These are phyloP conservation scores for Chrysoporthe cubensis DNA, from an alignment of 2,329 filamentous ascomycete species.

Conservation along the genomic window DNA sequence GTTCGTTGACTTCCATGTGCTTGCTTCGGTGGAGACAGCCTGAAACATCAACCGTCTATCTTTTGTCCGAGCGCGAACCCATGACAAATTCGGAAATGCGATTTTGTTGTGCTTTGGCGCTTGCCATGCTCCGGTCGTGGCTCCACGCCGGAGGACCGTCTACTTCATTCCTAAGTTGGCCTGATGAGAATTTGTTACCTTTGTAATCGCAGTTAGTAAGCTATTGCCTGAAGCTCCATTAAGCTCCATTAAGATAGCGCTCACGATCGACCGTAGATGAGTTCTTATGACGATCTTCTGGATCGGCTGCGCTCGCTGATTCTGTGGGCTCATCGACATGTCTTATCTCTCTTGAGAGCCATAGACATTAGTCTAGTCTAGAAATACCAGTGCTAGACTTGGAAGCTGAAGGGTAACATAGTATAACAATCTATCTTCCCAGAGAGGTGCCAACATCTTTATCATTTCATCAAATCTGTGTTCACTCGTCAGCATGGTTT, in stretches of 20 bases:
- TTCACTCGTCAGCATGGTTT: neutral
- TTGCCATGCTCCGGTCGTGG: neutral
- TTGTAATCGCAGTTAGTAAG: neutral
- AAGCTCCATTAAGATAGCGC: neutral
- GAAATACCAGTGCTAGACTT: neutral
- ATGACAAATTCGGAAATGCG: neutral
- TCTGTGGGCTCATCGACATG: neutral
- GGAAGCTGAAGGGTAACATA: too few relatives aligned
- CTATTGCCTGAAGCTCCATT: neutral
- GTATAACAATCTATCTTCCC: neutral
- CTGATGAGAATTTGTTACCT: neutral
- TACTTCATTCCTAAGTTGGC: too few relatives aligned
- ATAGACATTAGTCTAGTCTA: neutral
- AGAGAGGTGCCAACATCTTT: too few relatives aligned
- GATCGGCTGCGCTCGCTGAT: neutral
- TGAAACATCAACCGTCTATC: neutral
- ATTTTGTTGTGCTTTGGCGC: neutral
- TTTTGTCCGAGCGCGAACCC: neutral
- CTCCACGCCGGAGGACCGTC: too few relatives aligned
- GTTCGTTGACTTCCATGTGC: neutral
- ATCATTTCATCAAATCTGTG: neutral
- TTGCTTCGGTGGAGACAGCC: neutral
- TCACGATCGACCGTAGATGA: neutral
- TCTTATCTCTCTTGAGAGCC: too few relatives aligned
- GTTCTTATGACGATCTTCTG: neutral